A percentile compares a stretch with the other conserved stretches of the same genome.
Evolutionary conservation across 2,329 filamentous ascomycete genomes (phyloP).

Genomic region (Botryotinia globosa): DNA sequence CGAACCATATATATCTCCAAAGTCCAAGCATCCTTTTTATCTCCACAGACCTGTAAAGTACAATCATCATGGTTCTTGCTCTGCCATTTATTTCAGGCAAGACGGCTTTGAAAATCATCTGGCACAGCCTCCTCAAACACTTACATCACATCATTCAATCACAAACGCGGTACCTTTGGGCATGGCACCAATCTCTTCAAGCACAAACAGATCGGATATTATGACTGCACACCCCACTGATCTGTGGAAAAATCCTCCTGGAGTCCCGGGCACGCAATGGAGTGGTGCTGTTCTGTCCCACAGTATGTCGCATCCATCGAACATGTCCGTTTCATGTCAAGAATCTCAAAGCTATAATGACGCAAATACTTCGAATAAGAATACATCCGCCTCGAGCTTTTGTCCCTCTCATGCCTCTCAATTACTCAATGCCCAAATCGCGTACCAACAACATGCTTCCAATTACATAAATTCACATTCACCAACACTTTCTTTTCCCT

Average conservation of each 20-base stretch:
- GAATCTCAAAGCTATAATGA: not conserved
- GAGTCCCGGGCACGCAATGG: not conserved
- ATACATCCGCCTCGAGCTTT: not conserved
- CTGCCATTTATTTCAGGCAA: not conserved
- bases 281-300: not conserved
- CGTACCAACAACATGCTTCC: not conserved
- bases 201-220: not conserved
- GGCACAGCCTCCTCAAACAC: not conserved
- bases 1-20: not conserved
- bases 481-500: not conserved
- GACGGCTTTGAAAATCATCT: not conserved
- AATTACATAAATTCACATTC: not conserved
- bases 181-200: not conserved
- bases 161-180: not conserved
- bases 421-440: not conserved
- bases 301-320: not conserved
- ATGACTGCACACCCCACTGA: not conserved
- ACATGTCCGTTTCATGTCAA: not conserved
- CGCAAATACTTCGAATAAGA: not conserved
- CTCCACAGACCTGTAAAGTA: not conserved
- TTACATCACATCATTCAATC: no score
- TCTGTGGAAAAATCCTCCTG: not conserved
- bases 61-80: not conserved
- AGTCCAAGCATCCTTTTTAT: not conserved
- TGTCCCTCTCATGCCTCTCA: not conserved